Evolutionary conservation across 192 early-diverging fungal genomes (phyloP).

Genomic region (Umbelopsis vinacea): DNA sequence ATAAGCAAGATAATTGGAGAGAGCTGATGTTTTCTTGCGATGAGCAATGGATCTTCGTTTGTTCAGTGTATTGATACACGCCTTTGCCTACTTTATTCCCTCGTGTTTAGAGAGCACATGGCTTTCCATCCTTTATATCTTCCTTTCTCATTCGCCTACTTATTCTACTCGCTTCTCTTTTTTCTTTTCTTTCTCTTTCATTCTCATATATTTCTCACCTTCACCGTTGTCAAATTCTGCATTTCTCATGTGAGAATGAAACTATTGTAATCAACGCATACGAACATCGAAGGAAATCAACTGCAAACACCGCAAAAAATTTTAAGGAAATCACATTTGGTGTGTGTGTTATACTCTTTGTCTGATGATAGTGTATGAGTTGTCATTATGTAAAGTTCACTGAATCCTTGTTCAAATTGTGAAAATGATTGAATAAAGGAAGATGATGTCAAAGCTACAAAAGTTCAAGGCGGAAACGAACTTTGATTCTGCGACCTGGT

Average conservation of each 20-base stretch:
- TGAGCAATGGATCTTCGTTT: neutral
- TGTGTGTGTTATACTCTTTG: no score
- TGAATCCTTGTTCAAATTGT: no score
- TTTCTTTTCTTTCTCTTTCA: neutral
- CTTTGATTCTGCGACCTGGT: no score
- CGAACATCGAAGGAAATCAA: neutral
- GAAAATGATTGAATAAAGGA: no score
- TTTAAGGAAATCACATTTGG: neutral
- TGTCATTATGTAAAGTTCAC: no score
- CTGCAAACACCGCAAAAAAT: neutral
- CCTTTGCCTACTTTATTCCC: neutral
- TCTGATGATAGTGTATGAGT: no score
- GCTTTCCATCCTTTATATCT: neutral
- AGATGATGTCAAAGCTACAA: no score
- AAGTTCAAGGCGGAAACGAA: no score
- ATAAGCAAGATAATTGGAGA: constrained; percentile 6
- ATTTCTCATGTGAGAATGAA: neutral
- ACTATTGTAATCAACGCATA: constrained; percentile 9
- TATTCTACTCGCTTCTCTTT: neutral
- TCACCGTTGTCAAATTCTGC: neutral
- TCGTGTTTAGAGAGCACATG: neutral
- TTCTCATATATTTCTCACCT: neutral
- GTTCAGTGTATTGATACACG: neutral
- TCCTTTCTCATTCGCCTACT: neutral
- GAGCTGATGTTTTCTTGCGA: constrained; percentile 11